Conservation (phyloP, 192 early-diverging fungal species). For the Coemansia sp. region DNA sequence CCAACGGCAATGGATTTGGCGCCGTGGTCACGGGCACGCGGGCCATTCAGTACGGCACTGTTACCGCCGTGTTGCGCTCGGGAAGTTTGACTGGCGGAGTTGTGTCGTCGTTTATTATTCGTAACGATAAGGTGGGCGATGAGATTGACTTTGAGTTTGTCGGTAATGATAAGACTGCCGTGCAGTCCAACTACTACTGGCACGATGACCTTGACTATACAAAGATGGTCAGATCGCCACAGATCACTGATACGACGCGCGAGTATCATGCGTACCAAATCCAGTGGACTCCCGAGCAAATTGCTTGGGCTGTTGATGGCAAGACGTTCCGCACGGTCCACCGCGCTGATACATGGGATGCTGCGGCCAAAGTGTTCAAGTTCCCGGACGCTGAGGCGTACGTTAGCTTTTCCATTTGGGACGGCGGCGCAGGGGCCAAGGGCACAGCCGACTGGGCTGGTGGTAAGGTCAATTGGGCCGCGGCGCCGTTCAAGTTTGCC, state of each 20-base stretch:
- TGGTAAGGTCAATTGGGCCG: constrained; percentile 58
- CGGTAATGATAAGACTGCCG: constrained; percentile 50
- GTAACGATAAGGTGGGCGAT: constrained; percentile 56
- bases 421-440: constrained; percentile 54
- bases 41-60: constrained; percentile 60
- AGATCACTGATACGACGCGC: constrained; percentile 37
- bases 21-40: constrained; percentile 56
- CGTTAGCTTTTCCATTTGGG: constrained; percentile 64
- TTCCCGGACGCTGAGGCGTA: constrained; percentile 54
- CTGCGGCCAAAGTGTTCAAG: constrained; percentile 28
- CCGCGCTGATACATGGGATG: constrained; percentile 51
- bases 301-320: constrained; percentile 54
- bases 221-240: constrained; percentile 46
- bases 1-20: constrained; percentile 54
- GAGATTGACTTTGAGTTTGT: constrained; percentile 71
- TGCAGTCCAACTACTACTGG: constrained; percentile 65
- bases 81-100: constrained; percentile 55
- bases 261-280: constrained; percentile 58
- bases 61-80: constrained; percentile 55
- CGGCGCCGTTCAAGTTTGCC: constrained; percentile 46
- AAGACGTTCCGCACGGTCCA: constrained; percentile 51
- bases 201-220: constrained; percentile 56
- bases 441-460: constrained; percentile 65
- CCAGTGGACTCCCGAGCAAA: constrained; percentile 58
- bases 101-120: constrained; percentile 60